phyloP scores from a whole-genome alignment of 495 filamentous ascomycete genomes.

The Tuber melanosporum region DNA sequence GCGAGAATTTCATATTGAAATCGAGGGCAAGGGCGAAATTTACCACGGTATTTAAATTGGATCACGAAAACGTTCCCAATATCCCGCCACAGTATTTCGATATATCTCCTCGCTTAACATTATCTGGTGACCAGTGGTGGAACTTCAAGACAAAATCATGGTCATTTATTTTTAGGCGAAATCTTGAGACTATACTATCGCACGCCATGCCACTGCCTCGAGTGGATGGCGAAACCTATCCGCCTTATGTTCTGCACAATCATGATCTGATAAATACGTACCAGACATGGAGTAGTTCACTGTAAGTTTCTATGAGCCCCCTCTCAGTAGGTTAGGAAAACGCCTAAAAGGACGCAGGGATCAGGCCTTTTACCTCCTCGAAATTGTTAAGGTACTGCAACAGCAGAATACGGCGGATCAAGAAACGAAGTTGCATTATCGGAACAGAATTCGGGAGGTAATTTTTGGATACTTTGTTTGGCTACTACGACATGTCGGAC shows the following conservation, averaged over 20 bases:
- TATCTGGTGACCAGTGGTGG: neutral
- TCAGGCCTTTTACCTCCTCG: neutral
- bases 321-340: neutral
- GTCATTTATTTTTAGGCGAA: neutral
- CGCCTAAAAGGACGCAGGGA: neutral
- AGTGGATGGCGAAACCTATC: neutral
- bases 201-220: neutral
- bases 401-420: neutral
- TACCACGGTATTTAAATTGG: neutral
- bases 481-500: neutral
- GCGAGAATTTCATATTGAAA: slow-evolving; percentile 1
- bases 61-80: neutral
- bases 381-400: neutral
- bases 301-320: neutral
- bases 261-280: neutral
- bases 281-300: neutral
- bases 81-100: neutral
- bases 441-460: neutral
- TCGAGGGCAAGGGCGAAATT: neutral
- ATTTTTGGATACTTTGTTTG: neutral
- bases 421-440: neutral
- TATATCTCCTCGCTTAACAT: neutral
- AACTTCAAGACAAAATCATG: neutral
- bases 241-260: neutral
- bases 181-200: neutral